A percentile compares a stretch with the other conserved stretches of the same genome.
phyloP scores from a whole-genome alignment of 768 basidiomycete genomes.

The Lentinus brumalis region DNA sequence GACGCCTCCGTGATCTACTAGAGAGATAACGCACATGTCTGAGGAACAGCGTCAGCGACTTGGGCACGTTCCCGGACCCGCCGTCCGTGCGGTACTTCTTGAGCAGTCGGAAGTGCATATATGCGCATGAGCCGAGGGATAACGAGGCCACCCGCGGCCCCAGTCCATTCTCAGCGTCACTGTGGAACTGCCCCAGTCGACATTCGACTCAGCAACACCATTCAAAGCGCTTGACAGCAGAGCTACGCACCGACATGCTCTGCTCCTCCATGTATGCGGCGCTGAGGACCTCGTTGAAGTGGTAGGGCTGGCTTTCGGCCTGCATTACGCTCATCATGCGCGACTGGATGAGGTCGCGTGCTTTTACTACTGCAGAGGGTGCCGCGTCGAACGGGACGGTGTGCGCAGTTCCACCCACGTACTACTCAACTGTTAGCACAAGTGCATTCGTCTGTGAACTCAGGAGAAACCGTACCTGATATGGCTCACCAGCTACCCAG shows the following conservation, averaged over 20 bases:
- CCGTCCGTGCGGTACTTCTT: slow-evolving; percentile 35
- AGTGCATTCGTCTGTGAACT: neutral
- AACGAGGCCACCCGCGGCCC: slow-evolving; percentile 75
- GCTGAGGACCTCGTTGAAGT: slow-evolving; percentile 79
- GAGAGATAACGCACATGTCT: slow-evolving; percentile 55
- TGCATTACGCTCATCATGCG: slow-evolving; percentile 42
- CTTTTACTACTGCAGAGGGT: slow-evolving; percentile 57
- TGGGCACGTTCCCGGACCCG: slow-evolving; percentile 29
- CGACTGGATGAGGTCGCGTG: slow-evolving; percentile 58
- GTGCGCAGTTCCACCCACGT: slow-evolving; percentile 75
- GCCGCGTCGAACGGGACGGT: slow-evolving; percentile 67
- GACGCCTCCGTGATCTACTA: neutral
- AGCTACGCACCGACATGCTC: slow-evolving; percentile 67
- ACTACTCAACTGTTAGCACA: slow-evolving; percentile 42
- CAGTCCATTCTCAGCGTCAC: slow-evolving; percentile 73
- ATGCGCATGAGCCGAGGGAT: slow-evolving; percentile 73
- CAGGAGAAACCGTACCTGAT: slow-evolving; percentile 51
- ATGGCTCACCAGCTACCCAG: slow-evolving; percentile 71
- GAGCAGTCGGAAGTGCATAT: slow-evolving; percentile 76
- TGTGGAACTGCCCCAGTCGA: slow-evolving; percentile 60
- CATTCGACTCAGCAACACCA: neutral
- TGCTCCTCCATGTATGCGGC: slow-evolving; percentile 87
- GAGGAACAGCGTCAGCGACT: slow-evolving; percentile 57
- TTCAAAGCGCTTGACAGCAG: slow-evolving; percentile 22
- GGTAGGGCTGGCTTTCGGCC: slow-evolving; percentile 41